Base-by-base conservation (phyloP, 352 stramenopile genomes). In the Paralagenidium karlingii region DNA sequence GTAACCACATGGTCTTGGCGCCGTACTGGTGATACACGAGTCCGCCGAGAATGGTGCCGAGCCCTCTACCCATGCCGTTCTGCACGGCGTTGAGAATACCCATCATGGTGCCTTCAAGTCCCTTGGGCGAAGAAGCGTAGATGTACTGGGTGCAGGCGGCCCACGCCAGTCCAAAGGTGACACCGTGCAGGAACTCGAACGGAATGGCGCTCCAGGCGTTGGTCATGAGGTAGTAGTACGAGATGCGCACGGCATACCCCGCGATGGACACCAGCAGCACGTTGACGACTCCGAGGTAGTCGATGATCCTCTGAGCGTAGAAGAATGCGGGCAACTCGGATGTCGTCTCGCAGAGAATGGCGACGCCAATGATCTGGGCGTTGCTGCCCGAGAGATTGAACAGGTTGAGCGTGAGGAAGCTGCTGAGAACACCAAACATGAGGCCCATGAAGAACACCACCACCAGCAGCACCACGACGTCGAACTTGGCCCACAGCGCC, bases 211-310 rank as follows among this genome's bases (percentile, higher is more conserved):
- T 40, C 47, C 47, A 54, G 6, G 47, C 32, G 15, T 45, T 54
- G n/a, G 47, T 54, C 47, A 54, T 54, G 16, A 54, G n/a, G 19
- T 33, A 36, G 34, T 54, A 54, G 31, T 26, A 54, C 12, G 47
- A 38, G 22, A 54, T 46, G 3, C 47, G 47, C 11, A 22, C 38
- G 11, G 29, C 40, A 43, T 52, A 51, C 0, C 13, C 42, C 12
- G 50, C 3, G 25, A 43, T 51, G n/a, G 47, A 54, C 3, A 51
- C 12, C 5, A 39, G 4, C 6, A 54, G 18, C 10, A 45, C 34
- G 5, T 30, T 33, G 25, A 51, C 33, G 20, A 47, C 46, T 11
- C 47, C 47, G 15, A 54, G 22, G 11, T 33, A 28, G 24, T 51
- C 37, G 30, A 51, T 45, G 13, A 52, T 40, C 0, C 25, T 7